Percentiles rank a stretch among this genome's conserved stretches.
phyloP scores from a whole-genome alignment of 83 land plant species.

The Picea abies region DNA sequence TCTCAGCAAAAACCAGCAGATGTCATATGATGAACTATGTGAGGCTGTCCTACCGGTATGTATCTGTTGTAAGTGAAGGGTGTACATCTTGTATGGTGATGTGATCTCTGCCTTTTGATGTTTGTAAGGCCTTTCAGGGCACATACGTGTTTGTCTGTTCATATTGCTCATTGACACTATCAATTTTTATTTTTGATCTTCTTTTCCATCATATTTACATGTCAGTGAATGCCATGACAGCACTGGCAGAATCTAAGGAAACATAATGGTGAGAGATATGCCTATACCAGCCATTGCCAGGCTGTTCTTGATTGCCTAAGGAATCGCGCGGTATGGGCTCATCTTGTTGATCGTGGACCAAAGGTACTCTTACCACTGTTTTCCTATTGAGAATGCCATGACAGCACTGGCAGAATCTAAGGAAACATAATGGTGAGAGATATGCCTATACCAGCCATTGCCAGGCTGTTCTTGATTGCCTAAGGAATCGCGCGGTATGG shows the following conservation, averaged over 20 bases:
- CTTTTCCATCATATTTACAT: background rate
- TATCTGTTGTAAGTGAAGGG: background rate
- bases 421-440: slow-evolving; percentile 86
- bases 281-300: slow-evolving; percentile 75
- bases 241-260: slow-evolving; percentile 84
- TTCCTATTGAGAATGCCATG: background rate
- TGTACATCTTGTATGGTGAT: background rate
- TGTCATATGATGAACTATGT: slow-evolving; percentile 78
- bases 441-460: slow-evolving; percentile 80
- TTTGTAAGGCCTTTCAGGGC: background rate
- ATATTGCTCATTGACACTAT: background rate
- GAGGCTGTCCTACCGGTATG: slow-evolving; percentile 80
- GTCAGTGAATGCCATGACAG: slow-evolving; percentile 33
- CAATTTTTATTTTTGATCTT: slow-evolving; percentile 10
- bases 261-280: slow-evolving; percentile 86
- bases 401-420: slow-evolving; percentile 83
- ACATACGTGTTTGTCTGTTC: background rate
- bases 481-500: slow-evolving; percentile 75
- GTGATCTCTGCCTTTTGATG: background rate
- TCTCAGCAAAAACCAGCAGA: slow-evolving; percentile 46
- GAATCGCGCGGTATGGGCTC: slow-evolving; percentile 76
- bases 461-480: slow-evolving; percentile 83
- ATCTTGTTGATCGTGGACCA: slow-evolving; percentile 72
- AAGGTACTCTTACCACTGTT: slow-evolving; percentile 39
- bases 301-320: slow-evolving; percentile 84